A percentile compares a stretch with the other conserved stretches of the same genome.
These are phyloP conservation scores for Capronia epimyces DNA, from an alignment of 2,329 filamentous ascomycete species.

Conservation along the genomic window DNA sequence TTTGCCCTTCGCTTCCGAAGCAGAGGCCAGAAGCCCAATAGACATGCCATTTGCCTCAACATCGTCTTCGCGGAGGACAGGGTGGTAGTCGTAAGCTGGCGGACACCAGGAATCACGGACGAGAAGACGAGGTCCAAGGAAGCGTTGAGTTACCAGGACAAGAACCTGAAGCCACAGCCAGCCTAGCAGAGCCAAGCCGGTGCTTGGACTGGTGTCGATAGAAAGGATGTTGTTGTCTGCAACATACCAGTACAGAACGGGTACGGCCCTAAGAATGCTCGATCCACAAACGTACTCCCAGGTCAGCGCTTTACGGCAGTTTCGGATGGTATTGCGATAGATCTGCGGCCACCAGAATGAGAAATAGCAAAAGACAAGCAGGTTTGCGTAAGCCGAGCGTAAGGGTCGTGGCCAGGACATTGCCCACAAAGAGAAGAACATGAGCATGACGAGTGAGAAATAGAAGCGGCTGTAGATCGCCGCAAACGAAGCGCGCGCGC, in stretches of 20 bases:
- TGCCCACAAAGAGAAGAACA: constrained; percentile 57
- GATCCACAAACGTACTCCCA: constrained; percentile 89
- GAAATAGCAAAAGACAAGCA: constrained; percentile 67
- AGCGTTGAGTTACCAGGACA: constrained; percentile 71
- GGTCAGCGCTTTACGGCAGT: constrained; percentile 82
- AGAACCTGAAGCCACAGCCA: constrained; percentile 89
- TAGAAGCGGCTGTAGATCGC: constrained; percentile 59
- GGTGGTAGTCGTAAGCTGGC: constrained; percentile 83
- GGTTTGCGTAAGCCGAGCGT: constrained; percentile 53
- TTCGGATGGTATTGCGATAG: constrained; percentile 79
- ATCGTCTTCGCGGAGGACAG: constrained; percentile 68
- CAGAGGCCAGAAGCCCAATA: constrained; percentile 61
- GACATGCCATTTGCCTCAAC: constrained; percentile 70
- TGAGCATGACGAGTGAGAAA: constrained; percentile 52
- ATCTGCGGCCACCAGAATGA: constrained; percentile 94
- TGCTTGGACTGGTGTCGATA: constrained; percentile 60
- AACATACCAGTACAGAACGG: constrained; percentile 80
- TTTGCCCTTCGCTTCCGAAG: constrained; percentile 34
- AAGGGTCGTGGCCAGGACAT: constrained; percentile 51
- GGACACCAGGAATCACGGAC: constrained; percentile 63
- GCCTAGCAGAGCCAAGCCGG: constrained; percentile 59
- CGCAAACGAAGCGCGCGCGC: constrained; percentile 47
- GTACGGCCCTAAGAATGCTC: constrained; percentile 68
- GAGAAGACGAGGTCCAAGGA: constrained; percentile 83
- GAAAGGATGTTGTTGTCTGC: constrained; percentile 75